Base-by-base conservation (phyloP, 2,329 filamentous ascomycete species). In the Ceratocystis eucalypticola region DNA sequence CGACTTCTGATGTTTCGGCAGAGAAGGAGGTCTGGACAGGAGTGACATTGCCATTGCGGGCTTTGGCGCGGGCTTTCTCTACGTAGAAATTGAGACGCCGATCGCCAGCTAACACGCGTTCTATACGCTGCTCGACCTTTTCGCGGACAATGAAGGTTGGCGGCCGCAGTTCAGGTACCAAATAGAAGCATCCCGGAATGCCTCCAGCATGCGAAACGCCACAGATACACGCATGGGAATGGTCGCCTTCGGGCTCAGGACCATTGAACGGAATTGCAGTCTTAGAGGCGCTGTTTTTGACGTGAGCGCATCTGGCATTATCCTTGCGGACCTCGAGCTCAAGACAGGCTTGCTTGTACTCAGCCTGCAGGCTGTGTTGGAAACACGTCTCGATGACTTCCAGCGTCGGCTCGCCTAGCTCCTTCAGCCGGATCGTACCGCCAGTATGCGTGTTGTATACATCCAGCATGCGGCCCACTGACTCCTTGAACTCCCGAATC, bases 401-500 rank as follows among this genome's bases (percentile, higher is more conserved):
- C 6, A 68, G 66, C 3, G 63, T 63, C 28, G 59, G 66, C 22
- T 62, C 46, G 61, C 48, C 61, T 2, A 65, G 30, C 28, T 50
- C 48, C 44, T 65, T 65, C n/a, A 68, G 57, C 2, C 64, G 44
- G 33, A 41, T 12, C 20, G 64, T 50, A 61, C 46, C 44, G 59
- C 28, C 44, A n/a, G 20, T 53, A 63, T 64, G 17, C 45, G 15
- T 63, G 48, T 71, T 69, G 17, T 67, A 50, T n/a, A 67, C 67
- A 8, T 65, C 63, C 17, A 69, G 68, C 10, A 75, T 72, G 37
- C 77, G 77, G 33, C 88, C 77, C 64, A 68, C 15, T 76, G 72
- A 65, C 4, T 63, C 59, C 71, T 88, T 88, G 64, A 80, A 80
- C 72, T 86, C 84, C 0, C 69, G 71, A n/a, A 72, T 74, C 46